Evolutionary conservation across 148 eudicot genomes (phyloP).

Genomic region (Tetragonia tetragonoides): DNA sequence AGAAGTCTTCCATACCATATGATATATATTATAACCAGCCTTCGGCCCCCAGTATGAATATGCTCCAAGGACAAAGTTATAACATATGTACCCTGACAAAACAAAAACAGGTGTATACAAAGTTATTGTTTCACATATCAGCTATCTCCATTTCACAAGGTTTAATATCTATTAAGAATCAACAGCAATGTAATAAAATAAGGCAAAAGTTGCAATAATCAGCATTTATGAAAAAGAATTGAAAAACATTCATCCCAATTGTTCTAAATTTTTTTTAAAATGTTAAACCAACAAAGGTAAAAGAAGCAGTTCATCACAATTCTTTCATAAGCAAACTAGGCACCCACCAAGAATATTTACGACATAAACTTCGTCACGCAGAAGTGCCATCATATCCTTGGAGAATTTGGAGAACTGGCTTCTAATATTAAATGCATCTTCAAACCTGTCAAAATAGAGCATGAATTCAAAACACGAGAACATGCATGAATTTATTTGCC

Average conservation of each 20-base stretch:
- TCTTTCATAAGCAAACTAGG: background rate
- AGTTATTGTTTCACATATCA: background rate
- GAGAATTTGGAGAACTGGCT: slow-evolving; percentile 48
- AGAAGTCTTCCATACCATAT: slow-evolving; percentile 52
- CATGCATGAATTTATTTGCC: background rate
- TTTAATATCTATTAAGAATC: background rate
- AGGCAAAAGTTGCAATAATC: background rate
- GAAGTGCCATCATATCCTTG: slow-evolving; percentile 57
- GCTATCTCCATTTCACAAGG: background rate
- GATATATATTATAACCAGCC: slow-evolving; percentile 84
- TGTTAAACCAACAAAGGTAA: background rate
- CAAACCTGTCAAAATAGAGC: slow-evolving; percentile 37
- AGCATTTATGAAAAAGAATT: background rate
- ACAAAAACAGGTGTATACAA: slow-evolving; percentile 5
- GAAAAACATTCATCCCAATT: background rate
- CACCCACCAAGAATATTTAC: slow-evolving; percentile 68
- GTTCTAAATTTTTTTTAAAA: background rate
- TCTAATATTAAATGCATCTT: slow-evolving; percentile 8
- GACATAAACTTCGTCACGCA: slow-evolving; percentile 59
- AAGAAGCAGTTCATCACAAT: background rate
- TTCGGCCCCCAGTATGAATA: slow-evolving; percentile 98
- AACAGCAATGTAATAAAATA: background rate
- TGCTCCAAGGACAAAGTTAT: slow-evolving; percentile 88
- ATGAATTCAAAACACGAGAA: background rate
- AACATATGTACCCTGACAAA: slow-evolving; percentile 63